Evolutionary conservation across 176 grass and related monocot species (phyloP), one percentile per base, ranked within the genome.

Genomic region (Aegilops speltoides): DNA sequence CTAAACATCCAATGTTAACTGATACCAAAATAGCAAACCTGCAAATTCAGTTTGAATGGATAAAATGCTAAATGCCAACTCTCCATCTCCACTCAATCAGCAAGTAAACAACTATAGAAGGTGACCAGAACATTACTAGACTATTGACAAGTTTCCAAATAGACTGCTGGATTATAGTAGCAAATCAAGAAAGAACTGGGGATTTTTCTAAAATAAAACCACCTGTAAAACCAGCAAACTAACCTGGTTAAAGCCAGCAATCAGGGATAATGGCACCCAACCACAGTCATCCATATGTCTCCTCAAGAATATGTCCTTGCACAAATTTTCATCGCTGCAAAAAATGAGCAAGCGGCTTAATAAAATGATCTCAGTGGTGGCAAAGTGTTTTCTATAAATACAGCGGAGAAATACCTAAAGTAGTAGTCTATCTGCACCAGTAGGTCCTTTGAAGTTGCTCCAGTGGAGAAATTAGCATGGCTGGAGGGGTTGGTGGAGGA

Each of bases 361-460:
- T 17, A 81, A 65, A 64, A 20, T 85, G 38, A 63, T 24, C 32
- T 64, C 11, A 52, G 10, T 5, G 7, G 20, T 38, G 20, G 40
- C 4, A 41, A 17, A 87, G 26, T 25, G 52, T 46, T 23, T 24
- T 29, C 25, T 6, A 20, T 6, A 60, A 69, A 61, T 17, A 59
- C 64, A 36, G n/a, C 3, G 29, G 79, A 62, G 9, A 78, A 19
- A 43, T 77, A 99, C 97, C 97, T 99, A 88, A 99, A 99, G 65
- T 99, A 99, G 73, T 93, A 99, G 2, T 99, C 89, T 79, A 99
- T 99, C 85, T 99, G 97, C 60, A 12, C 65, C 64, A 94, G 50
- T 45, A 99, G 75, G 22, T 64, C 82, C 41, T 19, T 33, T 68
- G 78, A 41, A 87, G 63, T 77, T 77, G 78, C 41, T 98, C 96